A percentile compares a stretch with the other conserved stretches of the same genome.
Conservation (phyloP, 306 rosid genomes). For the Cucumis hystrix region DNA sequence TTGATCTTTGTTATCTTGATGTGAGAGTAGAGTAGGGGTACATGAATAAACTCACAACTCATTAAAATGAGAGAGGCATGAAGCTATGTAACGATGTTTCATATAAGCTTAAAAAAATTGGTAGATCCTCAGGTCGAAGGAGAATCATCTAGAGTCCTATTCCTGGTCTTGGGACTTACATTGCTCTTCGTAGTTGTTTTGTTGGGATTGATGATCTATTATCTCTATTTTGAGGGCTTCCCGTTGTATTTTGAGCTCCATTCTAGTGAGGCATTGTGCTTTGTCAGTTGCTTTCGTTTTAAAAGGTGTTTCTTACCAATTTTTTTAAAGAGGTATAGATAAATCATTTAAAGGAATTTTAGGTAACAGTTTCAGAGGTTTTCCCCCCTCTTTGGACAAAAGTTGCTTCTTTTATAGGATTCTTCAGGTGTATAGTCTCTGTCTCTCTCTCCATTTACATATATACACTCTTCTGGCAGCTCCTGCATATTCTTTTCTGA, state of each 20-base stretch:
- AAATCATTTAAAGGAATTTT: not conserved
- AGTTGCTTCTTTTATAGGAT: not conserved
- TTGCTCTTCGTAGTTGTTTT: not conserved
- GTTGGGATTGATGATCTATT: not conserved
- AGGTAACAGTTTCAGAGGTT: too few species aligned
- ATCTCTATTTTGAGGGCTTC: not conserved
- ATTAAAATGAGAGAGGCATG: too few species aligned
- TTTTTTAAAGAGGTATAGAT: too few species aligned
- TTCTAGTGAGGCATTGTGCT: too few species aligned
- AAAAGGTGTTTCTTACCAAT: not conserved
- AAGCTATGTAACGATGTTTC: too few species aligned
- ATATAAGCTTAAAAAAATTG: too few species aligned
- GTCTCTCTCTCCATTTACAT: not conserved
- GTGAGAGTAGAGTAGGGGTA: too few species aligned
- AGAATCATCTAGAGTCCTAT: too few species aligned
- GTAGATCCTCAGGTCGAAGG: too few species aligned
- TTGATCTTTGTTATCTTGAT: not conserved
- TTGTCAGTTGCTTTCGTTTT: not conserved
- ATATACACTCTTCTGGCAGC: not conserved
- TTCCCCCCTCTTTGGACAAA: not conserved
- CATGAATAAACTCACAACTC: too few species aligned
- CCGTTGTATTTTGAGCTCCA: not conserved
- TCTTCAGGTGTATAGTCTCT: not conserved
- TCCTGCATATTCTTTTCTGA: not conserved
- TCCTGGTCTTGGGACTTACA: too few species aligned